These are phyloP conservation scores for Symbiodinium pilosum DNA, from an alignment of 73 alveolate genomes.

Conservation along the genomic window DNA sequence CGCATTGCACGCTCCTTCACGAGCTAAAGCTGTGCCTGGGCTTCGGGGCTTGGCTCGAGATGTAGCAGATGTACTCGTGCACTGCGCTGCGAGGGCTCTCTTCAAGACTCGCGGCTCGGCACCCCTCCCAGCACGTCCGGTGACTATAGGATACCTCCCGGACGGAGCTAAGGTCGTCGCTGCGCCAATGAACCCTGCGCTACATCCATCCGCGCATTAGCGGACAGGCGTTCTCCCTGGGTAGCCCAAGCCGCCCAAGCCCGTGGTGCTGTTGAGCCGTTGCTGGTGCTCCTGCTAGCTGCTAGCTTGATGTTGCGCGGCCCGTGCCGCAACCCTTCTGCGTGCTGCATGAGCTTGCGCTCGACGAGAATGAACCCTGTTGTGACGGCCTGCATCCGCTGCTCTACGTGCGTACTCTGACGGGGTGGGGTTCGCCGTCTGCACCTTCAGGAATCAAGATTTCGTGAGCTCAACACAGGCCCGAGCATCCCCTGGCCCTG, in stretches of 20 bases:
- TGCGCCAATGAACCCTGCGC: not conserved
- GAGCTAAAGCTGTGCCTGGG: too few species aligned
- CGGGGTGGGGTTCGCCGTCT: not conserved
- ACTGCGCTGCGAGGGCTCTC: not conserved
- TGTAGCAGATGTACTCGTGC: too few species aligned
- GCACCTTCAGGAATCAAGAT: not conserved
- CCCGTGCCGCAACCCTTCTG: not conserved
- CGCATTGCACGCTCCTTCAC: too few species aligned
- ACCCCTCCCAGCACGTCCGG: not conserved
- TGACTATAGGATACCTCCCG: not conserved
- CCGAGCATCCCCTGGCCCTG: not conserved
- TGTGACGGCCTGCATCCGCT: not conserved
- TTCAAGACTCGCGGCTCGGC: not conserved
- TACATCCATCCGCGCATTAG: not conserved
- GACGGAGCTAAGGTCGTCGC: not conserved
- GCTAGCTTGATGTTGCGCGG: not conserved
- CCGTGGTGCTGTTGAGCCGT: not conserved
- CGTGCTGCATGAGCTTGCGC: not conserved
- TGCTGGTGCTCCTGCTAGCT: not conserved
- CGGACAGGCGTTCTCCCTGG: too few species aligned
- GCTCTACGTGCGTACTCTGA: not conserved
- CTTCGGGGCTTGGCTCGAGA: too few species aligned
- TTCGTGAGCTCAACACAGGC: not conserved
- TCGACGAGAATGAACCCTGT: not conserved
- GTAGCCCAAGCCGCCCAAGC: too few species aligned